Percentiles rank a stretch among this genome's conserved stretches.
phyloP scores from a whole-genome alignment of 768 basidiomycete genomes.

The Trametes cingulata region DNA sequence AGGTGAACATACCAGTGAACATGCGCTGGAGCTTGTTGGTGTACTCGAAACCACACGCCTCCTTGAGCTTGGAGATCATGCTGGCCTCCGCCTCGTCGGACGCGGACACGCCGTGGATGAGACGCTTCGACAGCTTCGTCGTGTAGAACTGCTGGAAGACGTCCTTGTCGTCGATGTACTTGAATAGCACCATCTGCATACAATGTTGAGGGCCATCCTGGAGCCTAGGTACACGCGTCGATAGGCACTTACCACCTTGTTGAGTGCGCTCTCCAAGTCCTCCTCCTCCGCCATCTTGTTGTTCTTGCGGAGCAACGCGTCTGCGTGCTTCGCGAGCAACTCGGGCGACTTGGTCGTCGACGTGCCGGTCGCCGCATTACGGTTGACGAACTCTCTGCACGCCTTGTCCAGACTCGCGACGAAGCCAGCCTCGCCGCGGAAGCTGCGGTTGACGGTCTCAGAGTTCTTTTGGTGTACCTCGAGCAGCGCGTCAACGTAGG shows the following conservation, averaged over 20 bases:
- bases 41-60: constrained; percentile 95
- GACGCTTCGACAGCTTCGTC: constrained; percentile 88
- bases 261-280: constrained; percentile 85
- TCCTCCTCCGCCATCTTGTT: constrained; percentile 94
- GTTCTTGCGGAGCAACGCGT: constrained; percentile 86
- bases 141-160: constrained; percentile 99
- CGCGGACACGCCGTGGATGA: constrained; percentile 87
- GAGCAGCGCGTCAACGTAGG: constrained; percentile 90
- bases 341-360: constrained; percentile 88
- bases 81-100: constrained; percentile 96
- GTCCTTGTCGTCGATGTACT: constrained; percentile 98
- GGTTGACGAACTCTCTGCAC: constrained; percentile 93
- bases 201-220: background rate
- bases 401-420: constrained; percentile 93
- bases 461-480: constrained; percentile 92
- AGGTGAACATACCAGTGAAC: constrained; percentile 76
- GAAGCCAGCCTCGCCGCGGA: constrained; percentile 91
- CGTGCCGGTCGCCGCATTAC: constrained; percentile 86
- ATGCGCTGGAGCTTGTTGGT: constrained; percentile 95
- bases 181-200: constrained; percentile 91
- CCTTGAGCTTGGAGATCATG: constrained; percentile 98
- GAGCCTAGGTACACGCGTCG: too few species aligned
- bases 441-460: constrained; percentile 84
- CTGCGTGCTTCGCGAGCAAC: constrained; percentile 88
- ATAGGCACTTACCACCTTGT: constrained; percentile 72